These are phyloP conservation scores for Epichloe sylvatica DNA, from an alignment of 2,329 filamentous ascomycete species.

Conservation along the genomic window DNA sequence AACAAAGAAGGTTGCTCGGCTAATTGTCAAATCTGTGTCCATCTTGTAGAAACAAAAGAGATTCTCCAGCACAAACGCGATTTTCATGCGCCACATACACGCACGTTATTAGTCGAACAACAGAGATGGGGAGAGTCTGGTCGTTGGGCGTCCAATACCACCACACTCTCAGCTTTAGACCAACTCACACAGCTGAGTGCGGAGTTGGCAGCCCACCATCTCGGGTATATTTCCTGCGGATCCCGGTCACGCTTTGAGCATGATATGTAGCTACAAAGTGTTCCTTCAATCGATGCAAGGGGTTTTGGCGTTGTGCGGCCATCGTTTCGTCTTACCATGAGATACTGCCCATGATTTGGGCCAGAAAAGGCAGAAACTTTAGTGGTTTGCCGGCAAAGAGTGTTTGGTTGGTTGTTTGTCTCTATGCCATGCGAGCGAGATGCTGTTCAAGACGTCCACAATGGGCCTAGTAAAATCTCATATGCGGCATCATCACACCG, in stretches of 20 bases:
- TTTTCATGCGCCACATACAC: background rate
- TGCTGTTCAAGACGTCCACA: too few relatives aligned
- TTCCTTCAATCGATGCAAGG: background rate
- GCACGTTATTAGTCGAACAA: too few relatives aligned
- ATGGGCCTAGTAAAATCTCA: too few relatives aligned
- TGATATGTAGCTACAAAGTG: background rate
- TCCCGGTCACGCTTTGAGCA: background rate
- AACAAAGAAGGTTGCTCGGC: background rate
- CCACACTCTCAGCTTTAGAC: background rate
- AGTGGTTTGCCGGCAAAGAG: background rate
- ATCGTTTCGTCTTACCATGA: background rate
- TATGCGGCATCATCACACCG: too few relatives aligned
- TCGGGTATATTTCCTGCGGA: background rate
- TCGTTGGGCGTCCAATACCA: conserved; percentile 2
- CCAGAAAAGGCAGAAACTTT: background rate
- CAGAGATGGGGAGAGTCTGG: background rate
- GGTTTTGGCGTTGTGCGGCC: background rate
- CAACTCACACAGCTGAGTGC: background rate
- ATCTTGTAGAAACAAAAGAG: background rate
- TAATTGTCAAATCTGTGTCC: background rate
- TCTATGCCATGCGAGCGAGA: too few relatives aligned
- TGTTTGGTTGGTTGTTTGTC: background rate
- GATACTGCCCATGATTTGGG: background rate
- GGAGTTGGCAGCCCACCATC: background rate
- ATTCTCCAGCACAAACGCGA: background rate